Base-by-base conservation (phyloP, 495 filamentous ascomycete species). In the Collariella sp. region DNA sequence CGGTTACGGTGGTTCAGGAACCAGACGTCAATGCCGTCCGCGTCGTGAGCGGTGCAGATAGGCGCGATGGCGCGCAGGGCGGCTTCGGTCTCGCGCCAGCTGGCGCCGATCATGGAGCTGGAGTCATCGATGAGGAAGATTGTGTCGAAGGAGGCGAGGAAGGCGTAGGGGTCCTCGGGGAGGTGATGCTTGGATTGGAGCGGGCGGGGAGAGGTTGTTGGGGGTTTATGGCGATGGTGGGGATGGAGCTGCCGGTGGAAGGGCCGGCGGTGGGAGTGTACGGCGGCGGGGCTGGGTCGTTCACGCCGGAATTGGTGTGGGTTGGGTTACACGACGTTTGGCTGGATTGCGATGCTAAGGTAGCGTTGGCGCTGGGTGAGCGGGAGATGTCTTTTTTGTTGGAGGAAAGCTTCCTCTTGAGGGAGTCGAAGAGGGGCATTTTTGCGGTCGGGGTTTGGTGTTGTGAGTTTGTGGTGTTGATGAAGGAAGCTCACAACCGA, bases 71-170 rank as follows among this genome's bases (percentile, higher is more conserved):
- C 76, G 18, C 80, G 72, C 10, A 98, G 79, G 31, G 87, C 89
- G 9, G 74, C 69, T 35, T 78, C 72, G 26, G 86, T 87, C 70
- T 96, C 88, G 18, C 71, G 68, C 93, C 93, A 98, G 40, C 78
- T 79, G 12, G 67, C 58, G 52, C 84, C 88, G n/a, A 75, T 74
- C 93, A 98, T 98, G 66, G 83, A 88, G 29, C 83, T 80, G 44
- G 84, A 89, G 77, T 98, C 93, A 66, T 98, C 93, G 66, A 98
- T 88, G 0, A 98, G 72, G 73, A 98, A 93, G 51, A 91, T 70
- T 26, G 91, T 97, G 76, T 97, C 88, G 69, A 96, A 97, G 45
- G 77, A 77, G n/a, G 60, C 58, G 23, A 97, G 88, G 70, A 95
- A 94, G n/a, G 81, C 78, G 66, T 88, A 94, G 1, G 75, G 80